Conservation (phyloP, 2,329 filamentous ascomycete genomes). For the Penicillium sp. region DNA sequence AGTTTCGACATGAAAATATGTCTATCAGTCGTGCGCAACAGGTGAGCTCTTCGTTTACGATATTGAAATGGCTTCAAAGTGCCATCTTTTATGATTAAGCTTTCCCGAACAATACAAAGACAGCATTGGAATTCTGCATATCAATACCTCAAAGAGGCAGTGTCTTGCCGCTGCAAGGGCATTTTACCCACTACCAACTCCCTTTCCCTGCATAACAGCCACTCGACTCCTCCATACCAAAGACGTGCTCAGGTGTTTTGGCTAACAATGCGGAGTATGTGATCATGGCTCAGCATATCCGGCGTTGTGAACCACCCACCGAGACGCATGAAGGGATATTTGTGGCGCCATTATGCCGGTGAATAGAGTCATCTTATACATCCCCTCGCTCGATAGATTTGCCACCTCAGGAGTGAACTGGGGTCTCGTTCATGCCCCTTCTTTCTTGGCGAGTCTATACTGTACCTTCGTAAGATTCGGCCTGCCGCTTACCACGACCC, state of each 20-base stretch:
- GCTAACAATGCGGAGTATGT: not conserved
- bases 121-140: not conserved
- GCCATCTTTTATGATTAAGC: no score
- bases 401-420: not conserved
- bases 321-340: not conserved
- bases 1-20: not conserved
- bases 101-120: not conserved
- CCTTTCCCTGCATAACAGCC: not conserved
- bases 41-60: no score
- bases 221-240: not conserved
- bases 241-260: not conserved
- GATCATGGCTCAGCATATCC: not conserved
- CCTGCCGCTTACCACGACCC: not conserved
- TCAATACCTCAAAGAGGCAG: not conserved
- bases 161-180: not conserved
- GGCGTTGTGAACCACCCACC: not conserved
- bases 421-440: conserved; percentile 7
- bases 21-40: no score
- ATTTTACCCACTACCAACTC: not conserved
- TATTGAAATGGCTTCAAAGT: no score
- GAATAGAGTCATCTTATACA: not conserved
- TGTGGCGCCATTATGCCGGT: conserved; percentile 4
- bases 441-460: conserved; percentile 14
- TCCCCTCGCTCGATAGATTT: not conserved
- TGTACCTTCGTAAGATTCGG: not conserved